Evolutionary conservation across 805 yeast species (phyloP).

Genomic region (Ogataea thermomethanolica): DNA sequence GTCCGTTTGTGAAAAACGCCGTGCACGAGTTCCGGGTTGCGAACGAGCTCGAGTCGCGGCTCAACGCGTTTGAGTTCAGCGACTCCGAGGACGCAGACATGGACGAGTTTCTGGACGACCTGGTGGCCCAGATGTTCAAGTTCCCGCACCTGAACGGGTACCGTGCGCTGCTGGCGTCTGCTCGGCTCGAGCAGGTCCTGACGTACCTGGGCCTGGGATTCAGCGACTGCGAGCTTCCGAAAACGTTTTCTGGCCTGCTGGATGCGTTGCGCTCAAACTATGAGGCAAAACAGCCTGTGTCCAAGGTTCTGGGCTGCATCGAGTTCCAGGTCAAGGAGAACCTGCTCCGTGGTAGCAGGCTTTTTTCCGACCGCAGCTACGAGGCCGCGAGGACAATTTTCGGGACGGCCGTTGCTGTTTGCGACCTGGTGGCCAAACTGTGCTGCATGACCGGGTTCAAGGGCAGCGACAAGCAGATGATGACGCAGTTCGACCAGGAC

Average conservation of each 20-base stretch:
- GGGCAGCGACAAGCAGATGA: slow-evolving; percentile 10
- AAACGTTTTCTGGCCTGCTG: slow-evolving; percentile 7
- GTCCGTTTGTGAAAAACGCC: slow-evolving; percentile 5
- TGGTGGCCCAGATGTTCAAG: slow-evolving; percentile 11
- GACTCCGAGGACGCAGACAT: slow-evolving; percentile 1
- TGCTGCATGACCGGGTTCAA: slow-evolving; percentile 14
- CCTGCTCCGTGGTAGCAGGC: slow-evolving; percentile 8
- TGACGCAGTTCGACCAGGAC: slow-evolving; percentile 4
- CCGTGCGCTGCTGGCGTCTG: slow-evolving; percentile 9
- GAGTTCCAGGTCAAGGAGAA: slow-evolving; percentile 10
- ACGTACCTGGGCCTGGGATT: slow-evolving; percentile 8
- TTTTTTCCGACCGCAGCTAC: slow-evolving; percentile 7
- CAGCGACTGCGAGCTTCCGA: slow-evolving; percentile 9
- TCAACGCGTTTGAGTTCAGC: slow-evolving; percentile 8
- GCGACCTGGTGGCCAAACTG: slow-evolving; percentile 11
- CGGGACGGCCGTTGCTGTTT: slow-evolving; percentile 5
- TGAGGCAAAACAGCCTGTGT: slow-evolving; percentile 4
- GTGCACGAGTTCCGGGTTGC: slow-evolving; percentile 6
- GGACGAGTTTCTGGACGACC: slow-evolving; percentile 5
- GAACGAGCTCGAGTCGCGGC: slow-evolving; percentile 4
- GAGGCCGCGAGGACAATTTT: slow-evolving; percentile 4
- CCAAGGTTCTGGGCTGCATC: slow-evolving; percentile 9
- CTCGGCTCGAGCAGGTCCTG: slow-evolving; percentile 13
- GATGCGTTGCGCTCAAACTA: slow-evolving; percentile 3
- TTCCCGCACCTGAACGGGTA: slow-evolving; percentile 13